Base-by-base conservation (phyloP, 2,329 filamentous ascomycete genomes). In the Coniella lustricola region DNA sequence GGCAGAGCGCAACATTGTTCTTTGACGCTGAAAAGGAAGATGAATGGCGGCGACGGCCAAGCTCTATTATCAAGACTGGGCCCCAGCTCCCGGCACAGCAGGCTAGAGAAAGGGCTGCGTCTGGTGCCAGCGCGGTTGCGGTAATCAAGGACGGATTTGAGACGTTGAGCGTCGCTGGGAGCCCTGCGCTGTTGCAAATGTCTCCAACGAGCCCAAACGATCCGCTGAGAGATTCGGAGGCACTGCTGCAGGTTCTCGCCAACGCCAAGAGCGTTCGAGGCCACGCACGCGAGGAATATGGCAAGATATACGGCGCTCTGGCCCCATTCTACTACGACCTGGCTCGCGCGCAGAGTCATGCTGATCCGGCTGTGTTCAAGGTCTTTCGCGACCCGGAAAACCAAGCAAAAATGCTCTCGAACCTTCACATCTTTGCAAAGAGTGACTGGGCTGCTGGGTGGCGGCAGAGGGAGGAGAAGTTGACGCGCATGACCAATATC, bases 281-380 rank as follows among this genome's bases (percentile, higher is more conserved):
- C 4, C 80, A 83, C 58, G 93, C 93, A 38, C 79, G 90, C 53
- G 82, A 93, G 58, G 90, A 97, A 65, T 98, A 90, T 62, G 91
- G 86, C 14, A 94, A 85, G 63, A 75, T 97, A 13, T 94, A 97
- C 65, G 85, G 83, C n/a, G 86, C 87, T 3, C 67, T 98, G 56
- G 87, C 84, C 10, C 90, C 90, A 0, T 91, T 94, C 58, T 98
- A 97, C 67, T 80, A 81, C 55, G 89, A 98, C 63, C 77, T 97
- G 36, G 81, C 79, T 32, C 76, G 73, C 53, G 82, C 84, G 2
- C 81, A 75, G 68, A 87, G 73, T 54, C 88, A 86, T 68, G 80
- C 86, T 13, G 86, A 96, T 55, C 88, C 87, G 7, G 74, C 89
- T 31, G 73, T 97, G 8, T 98, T 97, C 67, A 82, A 86, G 58